phyloP scores from a whole-genome alignment of 208 protist species.

The Crithidia brevicula region DNA sequence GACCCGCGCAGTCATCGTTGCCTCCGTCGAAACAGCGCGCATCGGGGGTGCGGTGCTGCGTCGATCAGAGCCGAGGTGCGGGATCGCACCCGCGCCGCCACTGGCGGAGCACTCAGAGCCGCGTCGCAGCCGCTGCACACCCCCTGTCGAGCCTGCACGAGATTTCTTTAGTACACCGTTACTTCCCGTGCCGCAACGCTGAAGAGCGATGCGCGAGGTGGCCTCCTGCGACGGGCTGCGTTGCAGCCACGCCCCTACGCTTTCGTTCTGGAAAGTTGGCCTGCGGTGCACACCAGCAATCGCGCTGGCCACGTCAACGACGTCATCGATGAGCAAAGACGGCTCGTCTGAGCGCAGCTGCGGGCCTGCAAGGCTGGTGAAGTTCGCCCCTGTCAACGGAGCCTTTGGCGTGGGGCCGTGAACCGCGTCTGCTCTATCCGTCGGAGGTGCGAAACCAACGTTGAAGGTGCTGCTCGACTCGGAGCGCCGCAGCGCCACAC shows the following conservation, averaged over 20 bases:
- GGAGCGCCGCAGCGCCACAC: conserved; percentile 16
- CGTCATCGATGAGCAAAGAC: conserved; percentile 15
- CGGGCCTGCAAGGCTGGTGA: conserved; percentile 18
- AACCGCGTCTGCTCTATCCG: background rate
- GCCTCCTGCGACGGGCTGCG: conserved; percentile 11
- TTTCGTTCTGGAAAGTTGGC: conserved; percentile 15
- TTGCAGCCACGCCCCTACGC: conserved; percentile 18
- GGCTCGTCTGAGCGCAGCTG: conserved; percentile 9
- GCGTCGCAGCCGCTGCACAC: background rate
- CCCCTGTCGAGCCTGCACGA: background rate
- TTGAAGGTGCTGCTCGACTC: background rate
- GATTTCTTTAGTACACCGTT: too few species aligned
- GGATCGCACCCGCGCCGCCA: background rate
- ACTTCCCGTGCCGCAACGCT: too few species aligned
- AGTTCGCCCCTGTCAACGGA: background rate
- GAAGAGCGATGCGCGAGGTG: background rate
- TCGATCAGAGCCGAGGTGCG: background rate
- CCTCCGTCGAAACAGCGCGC: background rate
- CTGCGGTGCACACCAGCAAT: background rate
- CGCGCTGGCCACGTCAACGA: background rate
- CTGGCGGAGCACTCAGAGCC: conserved; percentile 9
- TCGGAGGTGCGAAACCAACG: background rate
- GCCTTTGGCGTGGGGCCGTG: background rate
- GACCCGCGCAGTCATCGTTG: background rate
- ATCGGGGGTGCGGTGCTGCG: background rate